These are phyloP conservation scores for Chlorella ohadii DNA, from an alignment of 139 green algal species.

Conservation along the genomic window DNA sequence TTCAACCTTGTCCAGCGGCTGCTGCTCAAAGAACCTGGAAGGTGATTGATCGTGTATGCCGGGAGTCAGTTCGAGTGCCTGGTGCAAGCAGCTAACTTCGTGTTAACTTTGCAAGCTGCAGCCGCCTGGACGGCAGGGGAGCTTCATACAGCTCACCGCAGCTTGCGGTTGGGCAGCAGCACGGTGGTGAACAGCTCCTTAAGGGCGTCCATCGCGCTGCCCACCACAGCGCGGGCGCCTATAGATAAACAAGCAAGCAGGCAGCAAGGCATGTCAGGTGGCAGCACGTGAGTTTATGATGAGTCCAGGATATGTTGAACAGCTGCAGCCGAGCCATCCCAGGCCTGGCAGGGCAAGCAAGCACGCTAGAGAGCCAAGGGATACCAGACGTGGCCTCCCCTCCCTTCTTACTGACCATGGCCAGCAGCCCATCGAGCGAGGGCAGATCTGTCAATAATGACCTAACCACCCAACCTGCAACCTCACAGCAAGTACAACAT, in stretches of 20 bases:
- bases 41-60: no score
- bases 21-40: slow-evolving; percentile 61
- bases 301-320: no score
- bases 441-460: no score
- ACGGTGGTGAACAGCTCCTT: slow-evolving; percentile 82
- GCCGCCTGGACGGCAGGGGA: no score
- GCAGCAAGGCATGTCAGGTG: not conserved
- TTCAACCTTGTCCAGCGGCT: slow-evolving; percentile 54
- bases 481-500: no score
- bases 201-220: slow-evolving; percentile 72
- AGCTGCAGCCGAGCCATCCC: no score
- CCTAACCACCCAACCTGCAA: no score
- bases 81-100: not conserved
- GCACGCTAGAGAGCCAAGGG: no score
- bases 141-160: slow-evolving; percentile 71
- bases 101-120: no score
- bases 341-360: not conserved
- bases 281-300: no score
- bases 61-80: no score
- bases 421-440: not conserved
- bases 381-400: no score
- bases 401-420: not conserved
- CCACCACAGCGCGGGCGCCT: slow-evolving; percentile 59
- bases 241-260: not conserved
- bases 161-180: slow-evolving; percentile 92